A percentile compares a stretch with the other conserved stretches of the same genome.
These are phyloP conservation scores for Aeminium ludgeri DNA, from an alignment of 495 filamentous ascomycete species.

Conservation along the genomic window DNA sequence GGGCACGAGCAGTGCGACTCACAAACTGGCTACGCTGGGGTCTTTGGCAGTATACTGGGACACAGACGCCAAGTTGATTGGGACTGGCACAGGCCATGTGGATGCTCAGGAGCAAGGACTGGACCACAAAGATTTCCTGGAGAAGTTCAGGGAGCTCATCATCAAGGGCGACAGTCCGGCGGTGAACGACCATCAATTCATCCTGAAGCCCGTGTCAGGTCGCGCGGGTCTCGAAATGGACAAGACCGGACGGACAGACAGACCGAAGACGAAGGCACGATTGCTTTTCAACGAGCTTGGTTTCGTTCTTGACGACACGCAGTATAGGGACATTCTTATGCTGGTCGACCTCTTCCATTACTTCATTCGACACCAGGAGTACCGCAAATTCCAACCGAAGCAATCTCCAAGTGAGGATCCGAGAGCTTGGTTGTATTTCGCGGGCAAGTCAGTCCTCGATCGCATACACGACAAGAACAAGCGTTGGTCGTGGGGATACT, in stretches of 20 bases:
- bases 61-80: constrained; percentile 70
- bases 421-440: constrained; percentile 79
- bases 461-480: constrained; percentile 89
- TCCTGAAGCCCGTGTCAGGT: constrained; percentile 85
- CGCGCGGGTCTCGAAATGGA: constrained; percentile 82
- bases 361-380: constrained; percentile 93
- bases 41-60: constrained; percentile 94
- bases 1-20: constrained; percentile 59
- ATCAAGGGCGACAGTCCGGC: constrained; percentile 41
- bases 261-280: constrained; percentile 77
- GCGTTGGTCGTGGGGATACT: constrained; percentile 86
- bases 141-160: constrained; percentile 60
- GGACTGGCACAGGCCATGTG: constrained; percentile 46
- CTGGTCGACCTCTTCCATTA: constrained; percentile 96
- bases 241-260: constrained; percentile 66
- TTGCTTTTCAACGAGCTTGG: constrained; percentile 91
- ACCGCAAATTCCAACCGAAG: constrained; percentile 84
- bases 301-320: constrained; percentile 84
- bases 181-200: constrained; percentile 58
- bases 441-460: constrained; percentile 66
- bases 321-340: constrained; percentile 94
- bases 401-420: constrained; percentile 76
- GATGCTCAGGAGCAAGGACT: constrained; percentile 48
- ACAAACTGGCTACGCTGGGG: constrained; percentile 79
- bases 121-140: constrained; percentile 56